Evolutionary conservation across 176 grass and related monocot species (phyloP), one percentile per base, ranked within the genome.

Genomic region (Rhynchospora breviuscula): DNA sequence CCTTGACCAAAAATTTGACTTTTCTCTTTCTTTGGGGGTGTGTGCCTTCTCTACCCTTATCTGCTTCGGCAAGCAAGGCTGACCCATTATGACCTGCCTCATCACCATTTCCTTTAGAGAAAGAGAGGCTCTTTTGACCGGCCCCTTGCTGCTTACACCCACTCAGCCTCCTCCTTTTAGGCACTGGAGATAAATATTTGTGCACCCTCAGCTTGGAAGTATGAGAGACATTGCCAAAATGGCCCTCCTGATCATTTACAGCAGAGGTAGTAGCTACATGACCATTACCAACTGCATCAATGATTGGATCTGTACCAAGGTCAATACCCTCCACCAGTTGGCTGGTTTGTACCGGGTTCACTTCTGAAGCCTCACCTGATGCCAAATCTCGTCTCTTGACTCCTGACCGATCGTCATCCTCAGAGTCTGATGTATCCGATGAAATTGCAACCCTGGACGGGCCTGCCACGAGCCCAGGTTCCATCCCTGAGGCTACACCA

Each of bases 111-210:
- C 58, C 62, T 85, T 90, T 93, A 3, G 79, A 77, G 33, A 91
- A 87, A 61, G 86, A 75, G 68, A 85, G 62, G 22, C 67, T 75
- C 10, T 18, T 78, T 18, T 63, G 51, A 67, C 71, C 78, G 85
- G 79, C 85, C 71, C 79, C 83, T 43, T 99, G 89, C 81, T 90
- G 83, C 72, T 92, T 93, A 75, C 85, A 93, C 85, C 58, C 92
- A 90, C 72, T 82, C 85, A 99, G 83, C 83, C 85, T 93, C 85
- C 91, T 93, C 70, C 83, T 88, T 75, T 99, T 99, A 64, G 88
- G 80, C 44, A 93, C 80, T 57, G 93, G 96, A 2, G 89, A 86
- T 84, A 95, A 95, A 88, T 91, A 95, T 46, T 85, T 84, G 61
- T 84, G 89, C 56, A 58, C 78, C 79, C 85, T 82, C 68, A 78